Percentiles rank a stretch among this genome's conserved stretches.
phyloP scores from a whole-genome alignment of 768 basidiomycete genomes.

The Agaricus blazei region DNA sequence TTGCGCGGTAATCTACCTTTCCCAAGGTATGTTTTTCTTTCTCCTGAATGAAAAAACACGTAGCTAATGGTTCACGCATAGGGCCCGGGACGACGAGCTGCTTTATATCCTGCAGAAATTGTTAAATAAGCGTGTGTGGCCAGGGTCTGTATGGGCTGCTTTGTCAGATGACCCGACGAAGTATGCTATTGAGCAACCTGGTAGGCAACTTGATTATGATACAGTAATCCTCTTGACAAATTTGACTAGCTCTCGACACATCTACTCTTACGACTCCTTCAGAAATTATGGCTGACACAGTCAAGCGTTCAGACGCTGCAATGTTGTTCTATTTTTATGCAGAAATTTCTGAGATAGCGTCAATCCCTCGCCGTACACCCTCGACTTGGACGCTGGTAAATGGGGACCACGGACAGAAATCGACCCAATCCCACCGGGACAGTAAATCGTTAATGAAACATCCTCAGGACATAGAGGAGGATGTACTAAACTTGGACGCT shows the following conservation, averaged over 20 bases:
- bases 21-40: conserved; percentile 48
- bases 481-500: conserved; percentile 55
- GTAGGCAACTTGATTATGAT: conserved; percentile 28
- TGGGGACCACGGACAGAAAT: conserved; percentile 9
- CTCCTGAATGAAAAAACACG: background rate
- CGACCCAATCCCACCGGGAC: conserved; percentile 12
- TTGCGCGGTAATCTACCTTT: conserved; percentile 88
- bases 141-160: conserved; percentile 74
- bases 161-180: conserved; percentile 59
- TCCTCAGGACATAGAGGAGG: conserved; percentile 5
- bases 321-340: conserved; percentile 89
- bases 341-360: conserved; percentile 72
- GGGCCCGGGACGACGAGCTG: conserved; percentile 85
- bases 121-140: conserved; percentile 65
- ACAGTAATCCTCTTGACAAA: background rate
- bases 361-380: conserved; percentile 64
- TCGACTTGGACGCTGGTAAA: conserved; percentile 51
- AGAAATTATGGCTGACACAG: conserved; percentile 60
- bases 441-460: conserved; percentile 11
- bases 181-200: conserved; percentile 49
- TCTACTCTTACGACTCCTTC: conserved; percentile 42
- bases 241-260: conserved; percentile 22
- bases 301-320: conserved; percentile 69
- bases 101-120: conserved; percentile 79
- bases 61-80: conserved; percentile 19